Percentiles rank a stretch among this genome's conserved stretches.
These are phyloP conservation scores for Nepenthes mirabilis DNA, from an alignment of 148 eudicot genomes.

Conservation along the genomic window DNA sequence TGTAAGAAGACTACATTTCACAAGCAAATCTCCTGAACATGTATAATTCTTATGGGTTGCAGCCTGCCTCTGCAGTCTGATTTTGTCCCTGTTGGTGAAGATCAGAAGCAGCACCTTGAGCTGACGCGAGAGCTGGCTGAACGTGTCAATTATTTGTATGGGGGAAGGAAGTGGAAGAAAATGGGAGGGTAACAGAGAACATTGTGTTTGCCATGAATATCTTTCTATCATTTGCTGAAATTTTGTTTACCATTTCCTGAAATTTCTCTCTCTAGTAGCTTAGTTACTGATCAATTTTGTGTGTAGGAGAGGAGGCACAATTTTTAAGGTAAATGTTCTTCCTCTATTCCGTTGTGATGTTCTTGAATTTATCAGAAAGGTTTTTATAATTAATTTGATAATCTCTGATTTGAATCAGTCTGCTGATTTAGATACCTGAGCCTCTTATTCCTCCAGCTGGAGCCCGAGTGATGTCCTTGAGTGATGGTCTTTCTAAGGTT, in stretches of 20 bases:
- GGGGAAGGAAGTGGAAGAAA: conserved; percentile 99
- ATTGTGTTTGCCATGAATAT: neutral
- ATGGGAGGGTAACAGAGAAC: conserved; percentile 67
- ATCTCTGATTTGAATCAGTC: conserved; percentile 5
- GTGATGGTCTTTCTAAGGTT: conserved; percentile 95
- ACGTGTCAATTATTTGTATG: conserved; percentile 81
- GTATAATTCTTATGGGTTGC: conserved; percentile 48
- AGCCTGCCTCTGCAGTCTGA: conserved; percentile 92
- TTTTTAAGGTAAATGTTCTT: conserved; percentile 61
- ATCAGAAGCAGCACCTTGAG: conserved; percentile 98
- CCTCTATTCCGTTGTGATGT: conserved; percentile 2
- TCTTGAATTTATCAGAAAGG: conserved; percentile 2
- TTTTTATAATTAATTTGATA: conserved; percentile 2
- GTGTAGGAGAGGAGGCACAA: conserved; percentile 80
- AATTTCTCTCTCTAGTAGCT: conserved; percentile 4
- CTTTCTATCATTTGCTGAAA: neutral
- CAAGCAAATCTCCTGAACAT: conserved; percentile 30
- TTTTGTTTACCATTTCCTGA: neutral
- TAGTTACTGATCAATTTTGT: conserved; percentile 8
- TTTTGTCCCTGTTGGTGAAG: conserved; percentile 98
- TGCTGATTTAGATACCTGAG: conserved; percentile 69
- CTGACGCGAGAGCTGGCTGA: conserved; percentile 89
- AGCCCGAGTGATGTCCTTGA: conserved; percentile 98
- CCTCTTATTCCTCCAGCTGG: conserved; percentile 95
- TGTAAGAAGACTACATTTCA: neutral